Base-by-base conservation (phyloP, 768 basidiomycete species). In the Neoboletus subvelutipes region DNA sequence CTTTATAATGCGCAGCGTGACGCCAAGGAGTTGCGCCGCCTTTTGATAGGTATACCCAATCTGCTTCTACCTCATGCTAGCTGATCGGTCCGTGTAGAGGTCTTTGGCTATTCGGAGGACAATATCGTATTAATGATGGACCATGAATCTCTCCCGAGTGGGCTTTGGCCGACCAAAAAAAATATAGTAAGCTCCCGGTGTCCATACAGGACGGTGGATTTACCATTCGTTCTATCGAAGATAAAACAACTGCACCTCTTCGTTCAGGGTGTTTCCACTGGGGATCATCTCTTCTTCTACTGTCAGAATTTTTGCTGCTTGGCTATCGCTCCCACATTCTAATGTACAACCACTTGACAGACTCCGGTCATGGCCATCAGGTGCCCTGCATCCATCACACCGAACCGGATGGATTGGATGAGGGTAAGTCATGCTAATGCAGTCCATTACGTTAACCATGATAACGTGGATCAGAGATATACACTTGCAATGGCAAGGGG, bases 211-310 rank as follows among this genome's bases (percentile, higher is more conserved):
- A 41, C 28, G 11, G 43, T 9, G 4, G n/a, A 24, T 49, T 54
- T 48, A 22, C 7, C 5, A 36, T n/a, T 48, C 34, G 15, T 46
- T 12, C n/a, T 45, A 12, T 46, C 13, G 45, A 55, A 84, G 82
- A 62, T 75, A 22, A 62, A 60, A 10, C 77, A 79, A 36, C 78
- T 84, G 50, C 57, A 70, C 1, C 71, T 72, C 2, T 69, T 86
- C 8, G 79, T 83, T 0, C 58, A 67, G 31, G 79, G 68, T 36
- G 78, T 77, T 10, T 67, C 73, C 18, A 58, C 77, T 4, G 80
- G 80, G 0, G 84, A 85, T 57, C 76, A 67, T 2, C 80, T 83
- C 60, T 81, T 84, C 57, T 83, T 86, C 55, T 82, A 83, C 43
- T 86, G 83, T 85, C 52, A 55, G 78, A 20, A 5, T 17, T 13